Conservation (phyloP, 106 monocot genomes). For the Allium sativum region DNA sequence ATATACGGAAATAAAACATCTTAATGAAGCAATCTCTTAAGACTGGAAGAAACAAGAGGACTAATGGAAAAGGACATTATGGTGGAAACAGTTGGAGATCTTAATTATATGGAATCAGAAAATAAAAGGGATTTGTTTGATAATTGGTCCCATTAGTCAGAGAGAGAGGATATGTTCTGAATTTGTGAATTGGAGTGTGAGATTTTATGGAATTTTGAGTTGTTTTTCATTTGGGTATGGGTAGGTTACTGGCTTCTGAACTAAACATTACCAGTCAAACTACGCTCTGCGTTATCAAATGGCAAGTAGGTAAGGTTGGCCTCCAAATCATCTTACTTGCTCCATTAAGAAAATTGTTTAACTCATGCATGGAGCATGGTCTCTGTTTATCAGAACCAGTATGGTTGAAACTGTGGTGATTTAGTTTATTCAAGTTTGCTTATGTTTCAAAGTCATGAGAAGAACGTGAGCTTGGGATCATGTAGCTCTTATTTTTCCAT, state of each 20-base stretch:
- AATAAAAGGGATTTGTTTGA: background rate
- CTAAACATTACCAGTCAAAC: conserved; percentile 14
- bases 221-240: background rate
- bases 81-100: background rate
- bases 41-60: background rate
- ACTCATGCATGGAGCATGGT: background rate
- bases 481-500: too few species aligned
- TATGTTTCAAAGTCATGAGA: too few species aligned
- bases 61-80: background rate
- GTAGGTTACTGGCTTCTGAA: conserved; percentile 8
- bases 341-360: background rate
- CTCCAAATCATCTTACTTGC: conserved; percentile 7
- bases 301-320: conserved; percentile 10
- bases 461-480: too few species aligned
- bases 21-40: background rate
- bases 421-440: too few species aligned
- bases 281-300: background rate
- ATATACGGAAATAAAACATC: background rate
- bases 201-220: background rate
- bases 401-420: too few species aligned
- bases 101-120: background rate
- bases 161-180: background rate
- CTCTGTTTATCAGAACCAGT: background rate
- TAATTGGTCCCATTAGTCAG: background rate
- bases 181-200: background rate